Percentiles rank a stretch among this genome's conserved stretches.
These are phyloP conservation scores for Eutrema heterophyllum DNA, from an alignment of 345 rosid species.

Conservation along the genomic window DNA sequence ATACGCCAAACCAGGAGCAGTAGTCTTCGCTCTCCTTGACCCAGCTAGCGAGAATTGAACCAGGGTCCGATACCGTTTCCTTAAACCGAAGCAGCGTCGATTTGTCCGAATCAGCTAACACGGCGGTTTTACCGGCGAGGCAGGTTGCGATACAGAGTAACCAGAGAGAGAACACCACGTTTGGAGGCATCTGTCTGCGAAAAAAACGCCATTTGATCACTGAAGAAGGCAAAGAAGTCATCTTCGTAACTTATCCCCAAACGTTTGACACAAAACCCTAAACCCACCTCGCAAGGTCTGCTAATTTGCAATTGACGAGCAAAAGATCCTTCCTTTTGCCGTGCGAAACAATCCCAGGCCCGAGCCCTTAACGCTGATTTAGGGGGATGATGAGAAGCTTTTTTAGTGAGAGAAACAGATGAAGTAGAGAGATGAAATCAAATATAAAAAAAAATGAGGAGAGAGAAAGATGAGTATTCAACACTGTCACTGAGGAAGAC, in stretches of 20 bases:
- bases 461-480: constrained; percentile 30
- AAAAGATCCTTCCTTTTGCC: constrained; percentile 8
- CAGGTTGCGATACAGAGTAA: constrained; percentile 24
- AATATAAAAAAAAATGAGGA: neutral
- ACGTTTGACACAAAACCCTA: constrained; percentile 25
- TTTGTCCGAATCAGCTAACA: constrained; percentile 47
- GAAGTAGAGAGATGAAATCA: constrained; percentile 19
- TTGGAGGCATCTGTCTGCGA: constrained; percentile 26
- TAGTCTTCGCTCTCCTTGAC: constrained; percentile 34
- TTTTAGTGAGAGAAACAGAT: constrained; percentile 26
- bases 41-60: constrained; percentile 67
- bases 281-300: constrained; percentile 23
- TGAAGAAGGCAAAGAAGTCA: constrained; percentile 45
- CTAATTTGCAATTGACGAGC: constrained; percentile 7
- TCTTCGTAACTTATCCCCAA: constrained; percentile 36
- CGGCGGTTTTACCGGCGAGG: constrained; percentile 23
- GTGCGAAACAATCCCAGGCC: neutral
- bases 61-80: constrained; percentile 54
- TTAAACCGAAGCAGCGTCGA: constrained; percentile 65
- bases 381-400: constrained; percentile 18
- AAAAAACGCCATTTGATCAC: constrained; percentile 49
- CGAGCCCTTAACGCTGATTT: constrained; percentile 43
- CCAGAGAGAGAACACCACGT: constrained; percentile 23
- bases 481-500: constrained; percentile 48
- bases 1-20: constrained; percentile 71